Evolutionary conservation across 2,329 filamentous ascomycete genomes (phyloP), one percentile per base, ranked within the genome.

Genomic region (Xylaria digitata): DNA sequence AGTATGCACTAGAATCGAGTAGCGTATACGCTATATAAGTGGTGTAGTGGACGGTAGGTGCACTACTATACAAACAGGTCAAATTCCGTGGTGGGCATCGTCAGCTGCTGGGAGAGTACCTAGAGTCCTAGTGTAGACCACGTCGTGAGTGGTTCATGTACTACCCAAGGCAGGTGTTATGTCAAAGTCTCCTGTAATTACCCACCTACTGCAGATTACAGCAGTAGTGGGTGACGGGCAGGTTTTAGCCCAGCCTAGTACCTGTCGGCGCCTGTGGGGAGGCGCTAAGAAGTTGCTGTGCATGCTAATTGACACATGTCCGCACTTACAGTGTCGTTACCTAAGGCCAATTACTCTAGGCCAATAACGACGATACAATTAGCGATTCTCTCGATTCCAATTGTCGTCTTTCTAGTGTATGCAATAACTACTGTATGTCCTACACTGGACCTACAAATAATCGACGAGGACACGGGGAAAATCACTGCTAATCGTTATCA

Each of bases 51-150:
- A 26, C 26, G 26, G 26, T 26, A n/a, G n/a, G 26, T 26, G 32
- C 9, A 7, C 32, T 34, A 34, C 7, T 37, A 15, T 40, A 40
- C 13, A 26, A 43, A 1, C n/a, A 49, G 52, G 60, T 50, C 19
- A 50, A 50, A 54, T 40, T 60, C 62, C 55, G 62, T 32, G 13
- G 40, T 45, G 48, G 48, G 19, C 37, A 59, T 53, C 9, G n/a
- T 34, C 37, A 45, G 34, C 45, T 23, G n/a, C 30, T 21, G 26
- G 11, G 13, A 49, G 13, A 49, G 13, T 23, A 30, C 46, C 42
- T 19, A 19, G n/a, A n/a, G n/a, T n/a, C n/a, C n/a, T n/a, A n/a
- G n/a, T n/a, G n/a, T n/a, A n/a, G 9, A 15, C 9, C 13, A 40
- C 11, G 37, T 40, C 32, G 6, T 40, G 11, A 40, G 37, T 40